A percentile compares a stretch with the other conserved stretches of the same genome.
Evolutionary conservation across 2,329 filamentous ascomycete genomes (phyloP).

Genomic region (Byssoonygena ceratinophila): DNA sequence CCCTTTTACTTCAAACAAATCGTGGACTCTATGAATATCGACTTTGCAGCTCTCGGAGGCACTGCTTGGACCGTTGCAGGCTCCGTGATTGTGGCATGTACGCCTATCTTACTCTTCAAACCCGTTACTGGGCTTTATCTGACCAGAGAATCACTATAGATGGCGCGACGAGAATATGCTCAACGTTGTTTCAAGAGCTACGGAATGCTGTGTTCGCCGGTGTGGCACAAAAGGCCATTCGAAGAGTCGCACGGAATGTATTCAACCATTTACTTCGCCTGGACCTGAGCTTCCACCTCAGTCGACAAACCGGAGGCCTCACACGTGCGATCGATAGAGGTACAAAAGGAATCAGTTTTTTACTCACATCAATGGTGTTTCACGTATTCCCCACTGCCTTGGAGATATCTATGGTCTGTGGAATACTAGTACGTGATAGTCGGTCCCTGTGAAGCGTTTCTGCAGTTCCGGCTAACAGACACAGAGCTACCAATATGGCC

Average conservation of each 20-base stretch:
- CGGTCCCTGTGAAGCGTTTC: neutral
- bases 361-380: conserved; percentile 96
- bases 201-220: conserved; percentile 95
- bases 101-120: conserved; percentile 21
- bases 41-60: conserved; percentile 74
- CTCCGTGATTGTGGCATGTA: conserved; percentile 80
- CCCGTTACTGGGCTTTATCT: neutral
- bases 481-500: conserved; percentile 83
- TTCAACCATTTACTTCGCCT: conserved; percentile 81
- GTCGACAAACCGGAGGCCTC: conserved; percentile 86
- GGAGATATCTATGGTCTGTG: conserved; percentile 91
- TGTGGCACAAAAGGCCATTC: conserved; percentile 92
- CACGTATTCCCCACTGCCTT: conserved; percentile 88
- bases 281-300: conserved; percentile 87
- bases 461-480: neutral
- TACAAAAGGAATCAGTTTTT: conserved; percentile 95
- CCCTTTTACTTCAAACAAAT: conserved; percentile 99
- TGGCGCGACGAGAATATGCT: conserved; percentile 75
- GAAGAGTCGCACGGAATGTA: conserved; percentile 79
- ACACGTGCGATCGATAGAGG: conserved; percentile 91
- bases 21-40: conserved; percentile 94
- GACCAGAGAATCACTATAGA: conserved; percentile 37
- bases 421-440: conserved; percentile 56
- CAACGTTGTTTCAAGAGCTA: conserved; percentile 82
- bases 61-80: conserved; percentile 83